Base-by-base conservation (phyloP, 306 rosid genomes). In the Cucurbita ficifolia region DNA sequence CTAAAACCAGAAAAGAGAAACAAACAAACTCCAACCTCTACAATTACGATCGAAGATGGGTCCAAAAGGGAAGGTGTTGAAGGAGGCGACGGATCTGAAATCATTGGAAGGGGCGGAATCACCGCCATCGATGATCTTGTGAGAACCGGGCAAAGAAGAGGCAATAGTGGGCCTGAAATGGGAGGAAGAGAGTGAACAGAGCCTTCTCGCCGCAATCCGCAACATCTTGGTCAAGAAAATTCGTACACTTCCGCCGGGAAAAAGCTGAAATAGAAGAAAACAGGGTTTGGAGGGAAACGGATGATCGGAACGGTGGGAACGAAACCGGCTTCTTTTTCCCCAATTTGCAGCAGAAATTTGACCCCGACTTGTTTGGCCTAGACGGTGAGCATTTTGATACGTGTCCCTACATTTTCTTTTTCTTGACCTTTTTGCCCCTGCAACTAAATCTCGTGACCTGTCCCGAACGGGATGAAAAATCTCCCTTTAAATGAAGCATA, bases 171-270 rank as follows among this genome's bases (percentile, higher is more conserved):
- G 80, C 58, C 79, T 79, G 77, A 80, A 74, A 16, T 79, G 79
- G 17, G 85, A 69, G 43, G 79, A 57, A 65, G 81, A 74, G 45
- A 81, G 70, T 76, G 85, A 81, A 42, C 76, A 78, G 4, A 84
- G 76, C 81, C 85, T 76, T 80, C 87, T 75, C 49, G 83, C 79
- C 18, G 87, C 87, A 74, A 81, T 51, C 79, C 85, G 79, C 79
- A 84, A 74, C 87, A 84, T 84, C 64, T 64, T 82, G 24, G 65
- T 14, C 18, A 1, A 6, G 49, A 2, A 38, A 57, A 64, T 40
- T 64, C 51, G 50, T n/a, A 64, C 9, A 5, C 6, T 45, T 21
- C 54, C 72, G 52, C 33, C 54, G 54, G 16, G 4, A 42, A 45
- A 45, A 13, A 14, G 6, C 43, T 43, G 71, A 40, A 18, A 4